Evolutionary conservation across 2,329 filamentous ascomycete species (phyloP).

Genomic region (Westerdykella sp.): DNA sequence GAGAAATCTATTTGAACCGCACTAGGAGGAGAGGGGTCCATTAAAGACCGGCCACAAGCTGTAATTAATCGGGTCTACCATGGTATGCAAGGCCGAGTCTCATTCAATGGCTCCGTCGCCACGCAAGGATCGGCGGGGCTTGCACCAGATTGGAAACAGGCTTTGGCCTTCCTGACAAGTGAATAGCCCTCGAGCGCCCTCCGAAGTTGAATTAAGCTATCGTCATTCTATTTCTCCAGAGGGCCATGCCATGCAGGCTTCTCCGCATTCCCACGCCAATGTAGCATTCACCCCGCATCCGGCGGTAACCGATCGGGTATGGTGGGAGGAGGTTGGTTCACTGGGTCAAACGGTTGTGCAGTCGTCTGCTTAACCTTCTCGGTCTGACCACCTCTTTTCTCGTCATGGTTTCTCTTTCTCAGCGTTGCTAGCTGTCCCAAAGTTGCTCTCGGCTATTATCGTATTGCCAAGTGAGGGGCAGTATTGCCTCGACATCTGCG

Average conservation of each 20-base stretch:
- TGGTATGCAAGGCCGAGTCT: constrained; percentile 25
- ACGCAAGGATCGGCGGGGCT: constrained; percentile 31
- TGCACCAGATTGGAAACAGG: constrained; percentile 23
- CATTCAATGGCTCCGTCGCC: constrained; percentile 26
- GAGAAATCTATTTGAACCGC: constrained; percentile 32
- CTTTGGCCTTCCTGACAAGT: constrained; percentile 16
- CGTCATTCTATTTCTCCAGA: constrained; percentile 3
- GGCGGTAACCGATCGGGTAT: not conserved
- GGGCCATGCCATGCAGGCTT: not conserved
- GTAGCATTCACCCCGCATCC: constrained; percentile 3
- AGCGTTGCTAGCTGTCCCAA: not conserved
- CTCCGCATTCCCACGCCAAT: constrained; percentile 1
- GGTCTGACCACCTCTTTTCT: not conserved
- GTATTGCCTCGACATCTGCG: not conserved
- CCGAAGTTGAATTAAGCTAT: constrained; percentile 21
- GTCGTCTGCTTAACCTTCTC: not conserved
- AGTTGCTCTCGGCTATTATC: not conserved
- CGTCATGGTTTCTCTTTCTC: not conserved
- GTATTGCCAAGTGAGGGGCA: not conserved
- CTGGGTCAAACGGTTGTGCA: not conserved
- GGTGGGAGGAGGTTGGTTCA: not conserved
- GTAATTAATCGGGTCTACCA: constrained; percentile 30
- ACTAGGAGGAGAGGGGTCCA: constrained; percentile 25
- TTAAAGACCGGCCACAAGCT: constrained; percentile 32
- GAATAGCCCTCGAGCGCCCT: constrained; percentile 13